Evolutionary conservation across 176 grass and related monocot genomes (phyloP).

Genomic region (Aegilops speltoides): DNA sequence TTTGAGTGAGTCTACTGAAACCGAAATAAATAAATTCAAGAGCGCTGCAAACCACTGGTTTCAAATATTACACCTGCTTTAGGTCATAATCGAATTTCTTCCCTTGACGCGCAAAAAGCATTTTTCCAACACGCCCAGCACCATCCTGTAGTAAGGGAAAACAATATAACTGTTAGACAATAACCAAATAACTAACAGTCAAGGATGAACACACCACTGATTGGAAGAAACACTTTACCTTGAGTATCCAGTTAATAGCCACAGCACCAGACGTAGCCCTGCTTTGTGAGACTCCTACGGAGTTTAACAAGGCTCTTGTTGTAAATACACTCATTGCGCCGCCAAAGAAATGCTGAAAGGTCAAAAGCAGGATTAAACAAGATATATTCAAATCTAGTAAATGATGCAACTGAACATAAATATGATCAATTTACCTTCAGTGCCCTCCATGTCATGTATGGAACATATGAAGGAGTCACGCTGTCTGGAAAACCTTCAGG

Average conservation of each 20-base stretch:
- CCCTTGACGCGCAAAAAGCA: slow-evolving; percentile 98
- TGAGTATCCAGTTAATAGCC: slow-evolving; percentile 99
- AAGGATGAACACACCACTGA: neutral
- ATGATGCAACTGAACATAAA: neutral
- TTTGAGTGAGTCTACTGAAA: slow-evolving; percentile 22
- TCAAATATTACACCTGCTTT: slow-evolving; percentile 70
- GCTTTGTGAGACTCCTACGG: slow-evolving; percentile 88
- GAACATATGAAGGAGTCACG: slow-evolving; percentile 96
- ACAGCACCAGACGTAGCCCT: slow-evolving; percentile 81
- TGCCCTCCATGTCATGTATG: slow-evolving; percentile 99
- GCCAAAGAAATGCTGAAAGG: slow-evolving; percentile 89
- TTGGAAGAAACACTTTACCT: slow-evolving; percentile 46
- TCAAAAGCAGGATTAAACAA: neutral
- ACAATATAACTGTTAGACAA: neutral
- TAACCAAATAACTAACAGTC: neutral
- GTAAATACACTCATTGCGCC: slow-evolving; percentile 98
- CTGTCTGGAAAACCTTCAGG: slow-evolving; percentile 96
- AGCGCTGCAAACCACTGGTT: neutral
- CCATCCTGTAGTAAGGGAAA: slow-evolving; percentile 68
- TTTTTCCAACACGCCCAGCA: slow-evolving; percentile 94
- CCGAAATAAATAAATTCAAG: neutral
- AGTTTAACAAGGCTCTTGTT: slow-evolving; percentile 79
- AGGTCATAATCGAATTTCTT: slow-evolving; percentile 98
- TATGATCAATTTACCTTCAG: slow-evolving; percentile 60
- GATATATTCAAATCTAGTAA: neutral